Evolutionary conservation across 352 stramenopile species (phyloP), one percentile per base, ranked within the genome.

Genomic region (Blastocystis hominis): DNA sequence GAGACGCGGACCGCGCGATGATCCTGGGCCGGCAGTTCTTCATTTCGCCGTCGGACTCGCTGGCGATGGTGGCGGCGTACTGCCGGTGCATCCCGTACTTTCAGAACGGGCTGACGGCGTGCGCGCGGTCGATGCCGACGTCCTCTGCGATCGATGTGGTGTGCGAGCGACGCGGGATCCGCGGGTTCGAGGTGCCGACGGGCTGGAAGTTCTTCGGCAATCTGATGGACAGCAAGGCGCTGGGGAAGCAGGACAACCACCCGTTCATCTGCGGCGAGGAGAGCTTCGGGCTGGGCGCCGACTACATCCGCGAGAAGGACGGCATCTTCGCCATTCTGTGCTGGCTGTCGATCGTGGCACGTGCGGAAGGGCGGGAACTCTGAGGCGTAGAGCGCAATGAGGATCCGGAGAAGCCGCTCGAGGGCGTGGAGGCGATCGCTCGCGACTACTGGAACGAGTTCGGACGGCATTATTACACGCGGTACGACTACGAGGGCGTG

Each of bases 191-290:
- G 84, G 97, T 97, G 50, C 97, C 97, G 24, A 99, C 97, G 42
- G 97, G 97, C 69, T 99, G 97, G 97, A 99, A 99, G 92, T 99
- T 98, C 91, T 99, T 99, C 89, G 96, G 96, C 50, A 99, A 99
- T 91, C 91, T 99, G 38, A 99, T 99, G 97, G 95, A 97, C 91
- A 98, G 95, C 53, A 56, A 20, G 13, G 91, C 96, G 64, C 97
- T 96, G 89, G 94, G 93, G 84, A 96, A 96, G 89, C 93, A 97
- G 87, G 94, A 99, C 90, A 98, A 98, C 91, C 97, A 93, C 47
- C 97, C 97, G 20, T 98, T 99, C 90, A 94, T 99, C 46, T 99
- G 97, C 90, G 97, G 97, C 38, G 97, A 99, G 90, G 94, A 97
- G 89, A 94, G 64, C 30, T 99, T 99, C 90, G 96, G 97, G 63